Percentiles rank a stretch among this genome's conserved stretches.
These are phyloP conservation scores for Pterocarpus macrocarpus DNA, from an alignment of 306 rosid species.

Conservation along the genomic window DNA sequence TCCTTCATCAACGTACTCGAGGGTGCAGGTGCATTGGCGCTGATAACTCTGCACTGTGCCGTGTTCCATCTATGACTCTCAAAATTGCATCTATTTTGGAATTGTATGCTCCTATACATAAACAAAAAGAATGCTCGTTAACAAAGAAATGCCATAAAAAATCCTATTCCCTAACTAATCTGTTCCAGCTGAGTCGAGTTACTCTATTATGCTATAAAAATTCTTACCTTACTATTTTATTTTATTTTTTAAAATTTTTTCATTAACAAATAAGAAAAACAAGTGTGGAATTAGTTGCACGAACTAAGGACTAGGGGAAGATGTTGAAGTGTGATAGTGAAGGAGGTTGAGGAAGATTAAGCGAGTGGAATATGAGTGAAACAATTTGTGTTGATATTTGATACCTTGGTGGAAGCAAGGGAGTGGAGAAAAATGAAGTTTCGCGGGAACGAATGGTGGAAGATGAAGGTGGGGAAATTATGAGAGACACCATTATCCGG, in stretches of 20 bases:
- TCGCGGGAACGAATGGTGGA: constrained; percentile 17
- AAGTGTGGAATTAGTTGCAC: no score
- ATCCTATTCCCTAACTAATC: no score
- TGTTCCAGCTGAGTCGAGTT: no score
- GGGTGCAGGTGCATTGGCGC: constrained; percentile 22
- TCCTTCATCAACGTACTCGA: constrained; percentile 56
- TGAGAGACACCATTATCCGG: constrained; percentile 51
- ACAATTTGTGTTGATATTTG: not conserved
- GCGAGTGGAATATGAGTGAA: not conserved
- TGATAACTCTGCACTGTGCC: constrained; percentile 39
- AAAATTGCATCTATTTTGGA: constrained; percentile 15
- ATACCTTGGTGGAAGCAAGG: constrained; percentile 43
- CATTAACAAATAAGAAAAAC: no score
- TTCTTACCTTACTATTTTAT: no score
- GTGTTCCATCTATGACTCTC: constrained; percentile 9
- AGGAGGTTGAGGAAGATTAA: not conserved
- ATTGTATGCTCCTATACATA: not conserved
- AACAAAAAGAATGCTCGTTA: not conserved
- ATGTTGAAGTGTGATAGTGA: no score
- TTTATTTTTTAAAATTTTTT: no score
- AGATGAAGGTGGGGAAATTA: constrained; percentile 43
- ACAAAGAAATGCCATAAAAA: not conserved
- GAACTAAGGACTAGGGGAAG: no score
- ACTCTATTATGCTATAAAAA: no score
- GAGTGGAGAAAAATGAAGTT: constrained; percentile 42